These are phyloP conservation scores for Rhodosporidiobolus sp. DNA, from an alignment of 768 basidiomycete species.

Conservation along the genomic window DNA sequence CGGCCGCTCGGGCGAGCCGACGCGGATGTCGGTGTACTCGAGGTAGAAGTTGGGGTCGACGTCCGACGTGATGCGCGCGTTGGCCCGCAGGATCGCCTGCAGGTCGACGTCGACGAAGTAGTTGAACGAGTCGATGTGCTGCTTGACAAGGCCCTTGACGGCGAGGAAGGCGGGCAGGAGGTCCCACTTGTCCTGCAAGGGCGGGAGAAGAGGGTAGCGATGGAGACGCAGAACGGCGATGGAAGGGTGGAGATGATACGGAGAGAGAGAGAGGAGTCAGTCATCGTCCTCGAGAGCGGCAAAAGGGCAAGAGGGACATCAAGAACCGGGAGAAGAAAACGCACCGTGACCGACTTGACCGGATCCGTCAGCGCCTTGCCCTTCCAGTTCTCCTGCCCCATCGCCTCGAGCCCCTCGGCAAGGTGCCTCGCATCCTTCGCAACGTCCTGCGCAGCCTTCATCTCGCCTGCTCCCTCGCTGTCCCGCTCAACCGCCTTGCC, in stretches of 20 bases:
- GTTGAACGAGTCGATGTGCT: constrained; percentile 98
- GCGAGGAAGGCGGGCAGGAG: constrained; percentile 92
- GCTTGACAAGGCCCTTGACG: constrained; percentile 97
- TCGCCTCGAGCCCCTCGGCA: constrained; percentile 26
- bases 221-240: not conserved
- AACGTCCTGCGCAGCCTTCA: constrained; percentile 28
- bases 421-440: constrained; percentile 23
- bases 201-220: not conserved
- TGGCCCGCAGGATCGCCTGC: constrained; percentile 91
- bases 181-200: constrained; percentile 88
- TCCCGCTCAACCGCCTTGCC: constrained; percentile 15
- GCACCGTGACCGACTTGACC: constrained; percentile 83
- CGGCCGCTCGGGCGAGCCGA: constrained; percentile 85
- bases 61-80: constrained; percentile 90
- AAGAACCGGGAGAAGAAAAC: constrained; percentile 41
- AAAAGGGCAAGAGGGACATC: not conserved
- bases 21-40: constrained; percentile 90
- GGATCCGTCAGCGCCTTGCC: constrained; percentile 81
- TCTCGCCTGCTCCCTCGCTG: no score
- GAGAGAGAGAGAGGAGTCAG: not conserved
- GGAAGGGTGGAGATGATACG: not conserved
- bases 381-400: constrained; percentile 47
- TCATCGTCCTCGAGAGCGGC: no score
- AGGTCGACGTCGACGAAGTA: constrained; percentile 97
- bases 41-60: constrained; percentile 92